Percentiles rank a stretch among this genome's conserved stretches.
Evolutionary conservation across 2,329 filamentous ascomycete genomes (phyloP).

Genomic region (Thelonectria discophora): DNA sequence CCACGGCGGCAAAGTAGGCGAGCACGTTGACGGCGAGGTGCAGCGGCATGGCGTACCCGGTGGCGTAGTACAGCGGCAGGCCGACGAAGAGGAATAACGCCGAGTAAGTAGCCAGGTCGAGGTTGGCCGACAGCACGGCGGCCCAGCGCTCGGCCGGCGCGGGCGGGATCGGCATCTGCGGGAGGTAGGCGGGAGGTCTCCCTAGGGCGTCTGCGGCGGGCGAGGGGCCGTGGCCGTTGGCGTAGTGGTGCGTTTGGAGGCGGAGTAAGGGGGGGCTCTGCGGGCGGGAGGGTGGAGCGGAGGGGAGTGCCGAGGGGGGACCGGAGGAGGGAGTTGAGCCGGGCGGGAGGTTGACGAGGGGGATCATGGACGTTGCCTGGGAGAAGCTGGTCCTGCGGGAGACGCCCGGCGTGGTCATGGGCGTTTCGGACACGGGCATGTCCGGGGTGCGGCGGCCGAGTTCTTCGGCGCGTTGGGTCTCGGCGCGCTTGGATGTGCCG

Average conservation of each 20-base stretch:
- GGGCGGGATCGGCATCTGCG: conserved; percentile 53
- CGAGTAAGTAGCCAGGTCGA: conserved; percentile 57
- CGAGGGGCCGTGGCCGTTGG: conserved; percentile 30
- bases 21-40: conserved; percentile 60
- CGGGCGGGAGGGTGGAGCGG: conserved; percentile 35
- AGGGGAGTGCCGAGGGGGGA: conserved; percentile 31
- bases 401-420: conserved; percentile 38
- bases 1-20: conserved; percentile 59
- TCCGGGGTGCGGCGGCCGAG: conserved; percentile 47
- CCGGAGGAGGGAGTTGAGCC: conserved; percentile 32
- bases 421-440: conserved; percentile 58
- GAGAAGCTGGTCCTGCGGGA: conserved; percentile 40
- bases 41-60: conserved; percentile 61
- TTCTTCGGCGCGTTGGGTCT: conserved; percentile 62
- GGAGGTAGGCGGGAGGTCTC: conserved; percentile 38
- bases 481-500: conserved; percentile 61
- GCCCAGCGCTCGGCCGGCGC: conserved; percentile 61
- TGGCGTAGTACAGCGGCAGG: conserved; percentile 62
- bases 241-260: conserved; percentile 42
- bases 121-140: conserved; percentile 52
- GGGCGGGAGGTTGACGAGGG: conserved; percentile 28
- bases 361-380: conserved; percentile 37
- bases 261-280: conserved; percentile 41
- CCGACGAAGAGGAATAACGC: conserved; percentile 60
- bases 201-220: conserved; percentile 33